These are phyloP conservation scores for Umbelopsis sp. DNA, from an alignment of 371 early-diverging fungal genomes.

Conservation along the genomic window DNA sequence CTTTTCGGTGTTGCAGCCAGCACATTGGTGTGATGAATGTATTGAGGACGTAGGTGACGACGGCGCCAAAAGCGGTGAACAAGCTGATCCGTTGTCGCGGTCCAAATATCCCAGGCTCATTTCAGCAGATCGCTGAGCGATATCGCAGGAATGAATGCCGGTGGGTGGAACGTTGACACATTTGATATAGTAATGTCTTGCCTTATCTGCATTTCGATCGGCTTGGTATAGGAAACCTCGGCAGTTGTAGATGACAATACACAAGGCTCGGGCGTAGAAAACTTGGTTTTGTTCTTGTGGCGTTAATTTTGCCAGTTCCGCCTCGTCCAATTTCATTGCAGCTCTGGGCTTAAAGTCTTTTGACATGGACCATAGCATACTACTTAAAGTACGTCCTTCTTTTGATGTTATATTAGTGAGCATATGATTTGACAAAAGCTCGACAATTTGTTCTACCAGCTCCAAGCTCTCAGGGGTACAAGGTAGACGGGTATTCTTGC, in stretches of 20 bases:
- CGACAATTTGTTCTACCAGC: conserved; percentile 2
- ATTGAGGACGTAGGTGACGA: conserved; percentile 10
- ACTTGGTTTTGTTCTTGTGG: conserved; percentile 18
- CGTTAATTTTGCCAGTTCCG: neutral
- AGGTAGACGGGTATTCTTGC: neutral
- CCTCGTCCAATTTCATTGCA: neutral
- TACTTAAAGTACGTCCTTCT: neutral
- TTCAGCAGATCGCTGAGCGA: neutral
- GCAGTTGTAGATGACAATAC: conserved; percentile 45
- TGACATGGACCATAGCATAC: neutral
- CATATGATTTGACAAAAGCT: conserved; percentile 3
- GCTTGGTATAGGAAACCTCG: conserved; percentile 39
- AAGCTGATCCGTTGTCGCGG: neutral
- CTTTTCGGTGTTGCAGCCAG: conserved; percentile 47
- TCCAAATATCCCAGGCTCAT: conserved; percentile 5
- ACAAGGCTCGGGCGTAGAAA: conserved; percentile 38
- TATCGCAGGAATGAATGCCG: neutral
- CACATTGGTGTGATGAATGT: conserved; percentile 26
- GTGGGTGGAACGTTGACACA: conserved; percentile 1
- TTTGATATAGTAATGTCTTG: conserved; percentile 13
- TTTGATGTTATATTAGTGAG: neutral
- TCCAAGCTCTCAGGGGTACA: conserved; percentile 4
- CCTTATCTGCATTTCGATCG: neutral
- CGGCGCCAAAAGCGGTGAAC: neutral
- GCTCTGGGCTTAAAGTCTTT: neutral